Evolutionary conservation across 192 early-diverging fungal species (phyloP).

Genomic region (Mortierella alpina): DNA sequence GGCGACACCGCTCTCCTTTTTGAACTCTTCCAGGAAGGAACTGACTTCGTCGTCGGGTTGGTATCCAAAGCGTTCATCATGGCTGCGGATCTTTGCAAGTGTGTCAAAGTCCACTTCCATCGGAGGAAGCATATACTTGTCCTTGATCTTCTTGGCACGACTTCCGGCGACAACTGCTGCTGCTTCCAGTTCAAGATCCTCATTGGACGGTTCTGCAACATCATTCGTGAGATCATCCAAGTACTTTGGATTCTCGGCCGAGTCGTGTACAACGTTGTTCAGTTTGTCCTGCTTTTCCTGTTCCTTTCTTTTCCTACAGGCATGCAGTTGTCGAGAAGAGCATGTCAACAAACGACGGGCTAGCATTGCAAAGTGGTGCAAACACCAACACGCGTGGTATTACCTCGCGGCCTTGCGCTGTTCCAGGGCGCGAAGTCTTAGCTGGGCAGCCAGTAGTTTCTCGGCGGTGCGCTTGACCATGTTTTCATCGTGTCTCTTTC

Average conservation of each 20-base stretch:
- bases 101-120: slow-evolving; percentile 52
- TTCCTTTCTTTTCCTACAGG: slow-evolving; percentile 31
- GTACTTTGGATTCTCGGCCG: slow-evolving; percentile 22
- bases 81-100: slow-evolving; percentile 42
- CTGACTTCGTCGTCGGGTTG: slow-evolving; percentile 31
- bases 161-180: slow-evolving; percentile 2
- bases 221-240: slow-evolving; percentile 9
- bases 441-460: slow-evolving; percentile 82
- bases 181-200: background rate
- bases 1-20: slow-evolving; percentile 58
- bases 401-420: slow-evolving; percentile 57
- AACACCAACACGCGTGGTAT: background rate
- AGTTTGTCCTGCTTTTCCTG: slow-evolving; percentile 52
- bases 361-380: too few species aligned
- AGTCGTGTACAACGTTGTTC: slow-evolving; percentile 21
- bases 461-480: slow-evolving; percentile 81
- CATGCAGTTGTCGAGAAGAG: background rate
- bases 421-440: slow-evolving; percentile 76
- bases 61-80: slow-evolving; percentile 48
- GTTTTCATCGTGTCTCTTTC: slow-evolving; percentile 53
- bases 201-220: background rate
- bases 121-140: slow-evolving; percentile 69
- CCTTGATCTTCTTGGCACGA: slow-evolving; percentile 49
- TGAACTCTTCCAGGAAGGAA: slow-evolving; percentile 32
- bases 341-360: too few species aligned